phyloP scores from a whole-genome alignment of 2,329 filamentous ascomycete species.

The Calonectria pteridis region DNA sequence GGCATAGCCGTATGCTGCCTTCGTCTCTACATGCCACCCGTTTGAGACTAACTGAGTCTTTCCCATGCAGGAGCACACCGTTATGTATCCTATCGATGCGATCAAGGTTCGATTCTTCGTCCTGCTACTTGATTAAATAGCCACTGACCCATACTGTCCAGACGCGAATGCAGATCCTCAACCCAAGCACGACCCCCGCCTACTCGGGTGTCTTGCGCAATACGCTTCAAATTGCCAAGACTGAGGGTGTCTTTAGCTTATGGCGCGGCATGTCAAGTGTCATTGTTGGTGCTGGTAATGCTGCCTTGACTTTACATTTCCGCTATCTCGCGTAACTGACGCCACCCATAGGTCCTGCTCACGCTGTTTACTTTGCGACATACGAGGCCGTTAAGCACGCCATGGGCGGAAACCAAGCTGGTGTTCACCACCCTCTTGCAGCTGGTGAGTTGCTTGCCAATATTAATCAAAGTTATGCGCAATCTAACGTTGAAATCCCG shows the following conservation, averaged over 20 bases:
- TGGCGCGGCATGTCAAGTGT: conserved; percentile 98
- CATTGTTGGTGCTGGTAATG: conserved; percentile 89
- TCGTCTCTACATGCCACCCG: neutral
- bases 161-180: conserved; percentile 98
- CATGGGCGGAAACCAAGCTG: conserved; percentile 90
- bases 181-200: conserved; percentile 82
- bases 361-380: conserved; percentile 98
- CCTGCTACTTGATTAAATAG: neutral
- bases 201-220: conserved; percentile 94
- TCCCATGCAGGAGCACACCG: conserved; percentile 84
- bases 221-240: conserved; percentile 89
- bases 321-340: conserved; percentile 33
- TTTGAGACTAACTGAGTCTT: conserved; percentile 31
- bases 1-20: conserved; percentile 83
- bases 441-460: conserved; percentile 72
- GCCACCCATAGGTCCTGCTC: conserved; percentile 81
- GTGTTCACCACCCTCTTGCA: conserved; percentile 91
- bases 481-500: conserved; percentile 24
- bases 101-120: conserved; percentile 78
- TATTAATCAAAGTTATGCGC: neutral
- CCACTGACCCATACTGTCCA: conserved; percentile 54
- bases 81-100: conserved; percentile 98
- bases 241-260: conserved; percentile 89
- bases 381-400: conserved; percentile 98
- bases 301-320: neutral